These are phyloP conservation scores for Penicillium freii DNA, from an alignment of 2,329 filamentous ascomycete genomes.

Conservation along the genomic window DNA sequence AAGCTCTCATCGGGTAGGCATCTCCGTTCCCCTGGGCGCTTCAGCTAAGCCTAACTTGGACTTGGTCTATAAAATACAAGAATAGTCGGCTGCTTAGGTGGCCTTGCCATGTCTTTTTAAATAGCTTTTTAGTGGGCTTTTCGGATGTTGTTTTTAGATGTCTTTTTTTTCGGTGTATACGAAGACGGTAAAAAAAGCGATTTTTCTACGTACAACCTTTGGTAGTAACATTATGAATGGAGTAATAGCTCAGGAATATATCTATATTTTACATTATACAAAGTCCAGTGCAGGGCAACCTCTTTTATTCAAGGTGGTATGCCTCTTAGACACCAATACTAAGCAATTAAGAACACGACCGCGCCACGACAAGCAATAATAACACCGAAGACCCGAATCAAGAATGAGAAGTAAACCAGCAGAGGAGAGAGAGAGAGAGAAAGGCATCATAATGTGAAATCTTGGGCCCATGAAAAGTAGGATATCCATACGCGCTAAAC, in stretches of 20 bases:
- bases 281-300: background rate
- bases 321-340: background rate
- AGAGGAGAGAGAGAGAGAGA: background rate
- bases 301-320: background rate
- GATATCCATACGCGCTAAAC: slow-evolving; percentile 7
- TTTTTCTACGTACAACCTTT: too few species aligned
- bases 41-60: background rate
- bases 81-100: too few species aligned
- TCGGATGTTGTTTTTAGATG: too few species aligned
- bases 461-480: background rate
- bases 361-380: background rate
- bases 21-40: background rate
- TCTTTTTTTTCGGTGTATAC: too few species aligned
- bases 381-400: background rate
- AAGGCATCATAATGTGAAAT: background rate
- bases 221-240: background rate
- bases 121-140: too few species aligned
- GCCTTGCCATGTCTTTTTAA: too few species aligned
- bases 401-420: background rate
- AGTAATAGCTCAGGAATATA: background rate
- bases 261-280: background rate
- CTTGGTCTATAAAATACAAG: background rate
- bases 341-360: background rate
- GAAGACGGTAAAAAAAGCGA: too few species aligned
- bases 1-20: too few species aligned